These are phyloP conservation scores for Candida multigemmis DNA, from an alignment of 805 yeast species.

Conservation along the genomic window DNA sequence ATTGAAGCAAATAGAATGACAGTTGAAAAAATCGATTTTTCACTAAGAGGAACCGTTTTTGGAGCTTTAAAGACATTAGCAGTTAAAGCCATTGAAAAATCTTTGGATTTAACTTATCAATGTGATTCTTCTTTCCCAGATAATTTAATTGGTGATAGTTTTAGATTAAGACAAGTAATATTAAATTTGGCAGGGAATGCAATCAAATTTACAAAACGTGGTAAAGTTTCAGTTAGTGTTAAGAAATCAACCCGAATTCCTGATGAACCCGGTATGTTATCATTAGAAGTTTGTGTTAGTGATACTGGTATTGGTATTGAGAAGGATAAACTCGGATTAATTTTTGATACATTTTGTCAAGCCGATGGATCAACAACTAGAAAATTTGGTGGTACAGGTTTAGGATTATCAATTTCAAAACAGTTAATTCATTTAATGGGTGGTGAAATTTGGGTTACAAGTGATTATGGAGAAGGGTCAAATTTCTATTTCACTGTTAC, in stretches of 20 bases:
- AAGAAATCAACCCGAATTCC: slow-evolving; percentile 36
- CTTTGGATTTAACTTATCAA: slow-evolving; percentile 68
- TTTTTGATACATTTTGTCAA: slow-evolving; percentile 85
- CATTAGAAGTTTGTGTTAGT: slow-evolving; percentile 75
- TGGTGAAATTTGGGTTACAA: slow-evolving; percentile 87
- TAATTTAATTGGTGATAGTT: slow-evolving; percentile 79
- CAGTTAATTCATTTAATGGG: slow-evolving; percentile 87
- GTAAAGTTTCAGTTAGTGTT: slow-evolving; percentile 72
- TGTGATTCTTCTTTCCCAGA: slow-evolving; percentile 87
- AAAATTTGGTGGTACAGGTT: slow-evolving; percentile 89
- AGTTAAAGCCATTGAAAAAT: slow-evolving; percentile 83
- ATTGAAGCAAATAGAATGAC: slow-evolving; percentile 93
- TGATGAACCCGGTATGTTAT: slow-evolving; percentile 31
- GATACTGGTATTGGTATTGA: slow-evolving; percentile 91
- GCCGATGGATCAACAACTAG: slow-evolving; percentile 92
- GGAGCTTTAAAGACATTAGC: slow-evolving; percentile 87
- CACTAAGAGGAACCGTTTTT: slow-evolving; percentile 78
- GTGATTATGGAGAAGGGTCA: slow-evolving; percentile 73
- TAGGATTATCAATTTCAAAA: slow-evolving; percentile 81
- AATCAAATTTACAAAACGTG: slow-evolving; percentile 76
- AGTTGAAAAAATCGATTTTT: slow-evolving; percentile 80
- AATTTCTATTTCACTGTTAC: slow-evolving; percentile 75
- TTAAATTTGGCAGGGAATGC: slow-evolving; percentile 85
- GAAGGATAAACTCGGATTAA: slow-evolving; percentile 73
- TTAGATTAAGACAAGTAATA: slow-evolving; percentile 80